Evolutionary conservation across 495 filamentous ascomycete genomes (phyloP), one percentile per base, ranked within the genome.

Genomic region (Stereocaulon alpinum): DNA sequence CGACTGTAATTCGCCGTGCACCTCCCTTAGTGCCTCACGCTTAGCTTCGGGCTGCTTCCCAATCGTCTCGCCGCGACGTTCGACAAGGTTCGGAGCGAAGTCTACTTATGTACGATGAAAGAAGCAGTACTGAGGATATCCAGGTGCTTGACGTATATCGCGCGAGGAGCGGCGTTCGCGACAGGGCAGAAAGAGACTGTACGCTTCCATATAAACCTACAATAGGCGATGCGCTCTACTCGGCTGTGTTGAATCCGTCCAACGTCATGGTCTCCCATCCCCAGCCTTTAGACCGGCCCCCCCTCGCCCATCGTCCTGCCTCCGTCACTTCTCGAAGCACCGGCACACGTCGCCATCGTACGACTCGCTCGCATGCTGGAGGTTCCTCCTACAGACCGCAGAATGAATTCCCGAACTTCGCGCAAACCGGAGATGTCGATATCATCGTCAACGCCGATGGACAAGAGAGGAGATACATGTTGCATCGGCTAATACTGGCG

Each of bases 341-440:
- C 57, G 74, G 71, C 6, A 74, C 77, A 40, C 74, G 83, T 40
- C 77, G 83, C 64, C 82, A 89, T 65, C 83, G 88, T 49, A 85
- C 86, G 58, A 82, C 83, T 72, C 86, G 89, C 54, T 93, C 89
- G 20, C 87, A 91, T 67, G 82, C 86, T 70, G 90, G 90, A 42
- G 87, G 87, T 63, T 75, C 77, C 48, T 77, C 82, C 14, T 86
- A 85, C 69, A 73, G 82, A 42, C 80, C 86, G 48, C 86, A 88
- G 69, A 95, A 95, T 68, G 90, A 95, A 63, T 96, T 95, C 68
- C 91, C 91, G 32, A 76, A 92, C 61, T 96, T 96, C 72, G 86
- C 83, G 43, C 85, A 94, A 61, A 89, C 85, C 27, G 91, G 91
- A 67, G 90, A 96, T 70, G 88, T 94, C 64, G 91, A 96, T 74